Percentiles rank a stretch among this genome's conserved stretches.
These are phyloP conservation scores for Podaxis rugospora DNA, from an alignment of 768 basidiomycete genomes.

Conservation along the genomic window DNA sequence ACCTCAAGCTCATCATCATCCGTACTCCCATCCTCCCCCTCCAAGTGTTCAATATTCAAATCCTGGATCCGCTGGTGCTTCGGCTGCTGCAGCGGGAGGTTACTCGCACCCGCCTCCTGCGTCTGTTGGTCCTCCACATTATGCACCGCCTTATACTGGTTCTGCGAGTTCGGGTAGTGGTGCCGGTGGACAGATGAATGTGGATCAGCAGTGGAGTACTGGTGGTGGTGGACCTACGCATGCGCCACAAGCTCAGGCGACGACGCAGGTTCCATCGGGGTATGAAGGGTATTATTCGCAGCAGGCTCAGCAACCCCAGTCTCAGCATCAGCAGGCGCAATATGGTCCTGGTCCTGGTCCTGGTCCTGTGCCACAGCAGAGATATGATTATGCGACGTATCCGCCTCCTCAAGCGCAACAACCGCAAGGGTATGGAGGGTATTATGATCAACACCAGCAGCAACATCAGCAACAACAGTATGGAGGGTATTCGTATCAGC, in stretches of 20 bases:
- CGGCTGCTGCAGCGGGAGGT: not conserved
- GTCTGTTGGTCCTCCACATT: constrained; percentile 7
- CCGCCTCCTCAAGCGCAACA: constrained; percentile 20
- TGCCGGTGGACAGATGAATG: not conserved
- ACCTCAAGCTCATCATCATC: constrained; percentile 18
- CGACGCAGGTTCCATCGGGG: constrained; percentile 18
- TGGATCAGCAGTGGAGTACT: not conserved
- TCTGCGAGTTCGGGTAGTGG: not conserved
- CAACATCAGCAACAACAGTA: constrained; percentile 17
- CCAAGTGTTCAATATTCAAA: constrained; percentile 1
- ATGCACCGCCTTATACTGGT: constrained; percentile 9
- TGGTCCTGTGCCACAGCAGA: constrained; percentile 16
- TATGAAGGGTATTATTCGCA: constrained; percentile 29
- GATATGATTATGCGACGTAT: constrained; percentile 24
- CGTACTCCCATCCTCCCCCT: constrained; percentile 17
- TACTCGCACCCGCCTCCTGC: constrained; percentile 1
- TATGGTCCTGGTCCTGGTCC: constrained; percentile 17
- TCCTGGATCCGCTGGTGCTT: not conserved
- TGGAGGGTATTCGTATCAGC: constrained; percentile 16
- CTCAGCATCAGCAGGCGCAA: constrained; percentile 13
- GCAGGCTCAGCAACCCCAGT: not conserved
- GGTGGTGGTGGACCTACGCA: not conserved
- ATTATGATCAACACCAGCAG: constrained; percentile 25
- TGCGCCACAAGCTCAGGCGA: constrained; percentile 18
- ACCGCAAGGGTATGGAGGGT: constrained; percentile 25